These are phyloP conservation scores for Chaetoscypha palmicola DNA, from an alignment of 2,329 filamentous ascomycete species.

Conservation along the genomic window DNA sequence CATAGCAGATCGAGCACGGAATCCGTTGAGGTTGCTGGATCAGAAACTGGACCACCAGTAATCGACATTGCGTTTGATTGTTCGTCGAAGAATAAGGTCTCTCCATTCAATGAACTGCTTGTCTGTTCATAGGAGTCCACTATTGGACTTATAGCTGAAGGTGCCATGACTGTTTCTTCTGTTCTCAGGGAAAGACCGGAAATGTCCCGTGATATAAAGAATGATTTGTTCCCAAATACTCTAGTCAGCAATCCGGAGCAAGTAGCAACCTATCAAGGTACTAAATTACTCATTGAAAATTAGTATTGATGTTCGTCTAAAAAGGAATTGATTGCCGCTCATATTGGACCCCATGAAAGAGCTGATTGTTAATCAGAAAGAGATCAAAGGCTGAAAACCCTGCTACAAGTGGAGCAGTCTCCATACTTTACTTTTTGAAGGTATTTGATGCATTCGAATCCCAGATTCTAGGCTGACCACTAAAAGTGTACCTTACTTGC, in stretches of 20 bases:
- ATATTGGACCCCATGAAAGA: too few relatives aligned
- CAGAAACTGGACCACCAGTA: conserved; percentile 1
- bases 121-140: conserved; percentile 9
- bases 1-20: conserved; percentile 80
- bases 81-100: neutral
- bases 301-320: too few relatives aligned
- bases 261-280: neutral
- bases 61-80: conserved; percentile 3
- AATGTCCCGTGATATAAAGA: neutral
- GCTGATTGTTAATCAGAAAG: neutral
- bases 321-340: too few relatives aligned
- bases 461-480: neutral
- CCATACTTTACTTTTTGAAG: neutral
- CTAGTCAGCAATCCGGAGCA: too few relatives aligned
- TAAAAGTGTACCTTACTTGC: neutral
- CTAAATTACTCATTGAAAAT: neutral
- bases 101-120: neutral
- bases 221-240: too few relatives aligned
- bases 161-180: neutral
- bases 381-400: neutral
- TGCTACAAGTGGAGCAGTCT: neutral
- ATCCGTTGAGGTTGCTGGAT: conserved; percentile 30
- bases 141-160: conserved; percentile 17
- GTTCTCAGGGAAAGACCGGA: too few relatives aligned
- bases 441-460: conserved; percentile 3